Conservation (phyloP, 108 stramenopile species). For the Stephanodiscus triporus region DNA sequence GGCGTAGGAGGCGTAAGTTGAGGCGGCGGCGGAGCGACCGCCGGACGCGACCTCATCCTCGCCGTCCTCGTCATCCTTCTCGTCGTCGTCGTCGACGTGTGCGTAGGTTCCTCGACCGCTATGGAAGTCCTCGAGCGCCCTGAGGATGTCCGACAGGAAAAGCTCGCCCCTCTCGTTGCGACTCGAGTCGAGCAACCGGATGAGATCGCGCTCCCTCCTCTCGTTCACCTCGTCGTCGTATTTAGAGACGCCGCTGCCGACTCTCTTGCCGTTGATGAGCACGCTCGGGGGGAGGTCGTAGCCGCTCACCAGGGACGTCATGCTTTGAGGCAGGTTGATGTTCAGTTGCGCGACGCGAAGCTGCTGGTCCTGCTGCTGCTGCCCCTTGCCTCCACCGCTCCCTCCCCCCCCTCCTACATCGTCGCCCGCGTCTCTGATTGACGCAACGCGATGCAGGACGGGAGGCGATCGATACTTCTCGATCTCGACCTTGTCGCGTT, state of each 20-base stretch:
- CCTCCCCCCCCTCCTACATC: not conserved
- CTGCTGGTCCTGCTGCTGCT: no score
- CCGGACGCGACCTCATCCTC: not conserved
- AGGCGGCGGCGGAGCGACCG: not conserved
- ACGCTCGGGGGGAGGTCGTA: not conserved
- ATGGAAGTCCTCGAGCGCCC: not conserved
- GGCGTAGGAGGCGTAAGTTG: not conserved
- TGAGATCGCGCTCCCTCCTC: not conserved
- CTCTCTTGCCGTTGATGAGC: not conserved
- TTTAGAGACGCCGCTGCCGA: not conserved
- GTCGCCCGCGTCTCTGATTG: no score
- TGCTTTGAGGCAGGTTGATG: no score
- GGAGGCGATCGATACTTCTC: no score
- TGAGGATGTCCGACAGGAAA: not conserved
- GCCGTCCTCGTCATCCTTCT: not conserved
- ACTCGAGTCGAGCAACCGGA: not conserved
- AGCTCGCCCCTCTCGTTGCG: not conserved
- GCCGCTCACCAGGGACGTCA: no score
- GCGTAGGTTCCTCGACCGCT: not conserved
- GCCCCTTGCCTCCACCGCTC: no score
- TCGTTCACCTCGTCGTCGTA: not conserved
- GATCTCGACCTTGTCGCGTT: no score
- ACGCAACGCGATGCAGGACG: no score
- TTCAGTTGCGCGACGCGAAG: no score
- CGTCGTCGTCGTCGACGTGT: not conserved